A percentile compares a stretch with the other conserved stretches of the same genome.
Conservation (phyloP, 2,329 filamentous ascomycete species). For the Fusarium sp. region DNA sequence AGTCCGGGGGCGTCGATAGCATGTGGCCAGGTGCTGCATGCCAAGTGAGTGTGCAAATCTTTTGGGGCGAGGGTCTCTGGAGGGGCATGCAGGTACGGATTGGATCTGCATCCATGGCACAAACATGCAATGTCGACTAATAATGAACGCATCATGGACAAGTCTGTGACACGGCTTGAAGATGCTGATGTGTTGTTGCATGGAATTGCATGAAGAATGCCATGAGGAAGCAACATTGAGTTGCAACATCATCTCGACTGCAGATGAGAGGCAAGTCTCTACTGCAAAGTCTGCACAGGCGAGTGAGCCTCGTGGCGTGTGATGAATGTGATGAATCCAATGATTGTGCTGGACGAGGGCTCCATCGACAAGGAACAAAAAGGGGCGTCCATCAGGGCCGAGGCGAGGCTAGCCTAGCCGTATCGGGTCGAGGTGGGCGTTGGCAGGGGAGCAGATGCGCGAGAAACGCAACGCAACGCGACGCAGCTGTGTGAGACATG, state of each 20-base stretch:
- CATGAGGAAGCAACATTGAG: neutral
- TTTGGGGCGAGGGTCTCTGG: neutral
- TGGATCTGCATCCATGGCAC: slow-evolving; percentile 8
- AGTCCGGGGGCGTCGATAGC: neutral
- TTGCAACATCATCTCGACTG: neutral
- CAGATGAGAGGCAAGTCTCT: neutral
- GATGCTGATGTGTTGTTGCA: neutral
- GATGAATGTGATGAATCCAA: slow-evolving; percentile 16
- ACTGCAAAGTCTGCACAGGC: neutral
- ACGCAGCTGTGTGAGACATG: slow-evolving; percentile 5
- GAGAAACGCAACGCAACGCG: neutral
- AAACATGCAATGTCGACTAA: neutral
- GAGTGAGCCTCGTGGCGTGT: slow-evolving; percentile 12
- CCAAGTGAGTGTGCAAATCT: slow-evolving; percentile 17
- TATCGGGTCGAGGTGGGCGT: slow-evolving; percentile 23
- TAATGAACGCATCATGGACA: neutral
- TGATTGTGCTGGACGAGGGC: slow-evolving; percentile 3
- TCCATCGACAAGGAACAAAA: slow-evolving; percentile 20
- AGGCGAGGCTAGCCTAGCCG: slow-evolving; percentile 10
- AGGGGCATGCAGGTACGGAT: slow-evolving; percentile 24
- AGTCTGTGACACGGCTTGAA: neutral
- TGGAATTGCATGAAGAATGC: neutral
- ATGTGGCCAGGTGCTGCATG: slow-evolving; percentile 2
- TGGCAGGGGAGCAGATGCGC: slow-evolving; percentile 20
- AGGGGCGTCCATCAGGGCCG: slow-evolving; percentile 7